Base-by-base conservation (phyloP, 208 protist genomes). In the Herpetomonas tarakana region DNA sequence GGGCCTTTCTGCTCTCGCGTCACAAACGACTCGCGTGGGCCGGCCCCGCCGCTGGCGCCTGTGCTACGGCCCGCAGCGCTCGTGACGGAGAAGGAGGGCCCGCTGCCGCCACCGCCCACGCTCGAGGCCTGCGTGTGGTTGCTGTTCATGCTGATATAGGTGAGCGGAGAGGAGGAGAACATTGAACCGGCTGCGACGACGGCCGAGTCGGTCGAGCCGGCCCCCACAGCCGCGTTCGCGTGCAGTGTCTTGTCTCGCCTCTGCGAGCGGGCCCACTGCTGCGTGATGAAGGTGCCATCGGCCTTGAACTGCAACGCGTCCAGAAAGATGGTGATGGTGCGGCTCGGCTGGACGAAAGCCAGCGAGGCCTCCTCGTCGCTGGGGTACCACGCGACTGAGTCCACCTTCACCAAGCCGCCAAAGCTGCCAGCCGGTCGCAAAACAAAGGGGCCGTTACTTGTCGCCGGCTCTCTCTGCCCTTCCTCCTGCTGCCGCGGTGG, bases 301-400 rank as follows among this genome's bases (percentile, higher is more conserved):
- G 53, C 71, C 30, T 90, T 89, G 54, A 86, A 75, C 47, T 74
- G 44, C 19, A 94, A 52, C 18, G 71, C 80, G 27, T 94, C 86
- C 52, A 94, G 74, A 14, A 94, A 68, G 47, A 94, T 81, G 1
- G 83, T 94, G 24, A 92, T 76, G 41, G 60, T 64, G 53, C 72
- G 68, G 3, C 67, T 74, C 2, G 73, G 72, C 56, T 94, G 84
- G 30, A 92, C 78, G 70, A 92, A 89, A 26, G 85, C 88, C 21
- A 94, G 70, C 0, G 82, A 74, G 18, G 81, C 86, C 52, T 94
- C 88, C 30, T 65, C 57, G 2, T 52, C 52, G 39, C 74, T 84
- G 0, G 88, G 88, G 54, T 91, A 92, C 83, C 88, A 94, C 24
- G 67, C 67, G 29, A 92, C 71, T 19, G 60, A 56, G 38, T 91